A percentile compares a stretch with the other conserved stretches of the same genome.
phyloP scores from a whole-genome alignment of 1,284 basidiomycete genomes.

The Ganoderma meredithae region DNA sequence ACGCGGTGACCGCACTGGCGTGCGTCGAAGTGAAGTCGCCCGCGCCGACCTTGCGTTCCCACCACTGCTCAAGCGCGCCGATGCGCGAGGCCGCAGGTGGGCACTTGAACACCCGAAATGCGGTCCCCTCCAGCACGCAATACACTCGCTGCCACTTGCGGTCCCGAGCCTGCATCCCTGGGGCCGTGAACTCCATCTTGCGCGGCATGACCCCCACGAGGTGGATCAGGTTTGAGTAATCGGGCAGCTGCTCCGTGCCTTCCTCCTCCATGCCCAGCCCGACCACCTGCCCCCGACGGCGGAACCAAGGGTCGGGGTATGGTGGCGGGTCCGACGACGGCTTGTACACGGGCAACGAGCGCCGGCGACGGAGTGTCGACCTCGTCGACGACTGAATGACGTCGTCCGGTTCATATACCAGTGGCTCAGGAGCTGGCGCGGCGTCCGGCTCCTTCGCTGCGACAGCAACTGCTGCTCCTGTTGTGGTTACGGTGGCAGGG shows the following conservation, averaged over 20 bases:
- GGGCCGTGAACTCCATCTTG: conserved; percentile 93
- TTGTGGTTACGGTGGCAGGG: not conserved
- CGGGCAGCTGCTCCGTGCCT: conserved; percentile 82
- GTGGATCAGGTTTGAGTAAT: conserved; percentile 86
- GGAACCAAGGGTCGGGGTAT: conserved; percentile 51
- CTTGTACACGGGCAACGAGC: conserved; percentile 66
- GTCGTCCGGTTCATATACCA: conserved; percentile 21
- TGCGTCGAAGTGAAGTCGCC: conserved; percentile 55
- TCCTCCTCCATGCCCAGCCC: conserved; percentile 63
- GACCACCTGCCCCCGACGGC: conserved; percentile 13
- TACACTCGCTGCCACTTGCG: conserved; percentile 91
- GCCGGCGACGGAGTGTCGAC: conserved; percentile 50
- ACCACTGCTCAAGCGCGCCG: conserved; percentile 69
- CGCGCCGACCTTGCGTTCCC: conserved; percentile 77
- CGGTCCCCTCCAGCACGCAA: conserved; percentile 93
- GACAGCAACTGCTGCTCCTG: too few species aligned
- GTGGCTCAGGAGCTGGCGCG: conserved; percentile 28
- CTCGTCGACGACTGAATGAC: conserved; percentile 35
- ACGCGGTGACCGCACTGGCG: conserved; percentile 32
- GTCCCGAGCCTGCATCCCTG: conserved; percentile 89
- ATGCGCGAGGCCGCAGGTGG: conserved; percentile 56
- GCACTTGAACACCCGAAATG: conserved; percentile 85
- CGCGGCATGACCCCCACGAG: conserved; percentile 87
- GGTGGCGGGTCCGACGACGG: conserved; percentile 57
- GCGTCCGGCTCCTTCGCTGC: conserved; percentile 13